Percentiles rank a stretch among this genome's conserved stretches.
These are phyloP conservation scores for Amphichorda felina DNA, from an alignment of 2,329 filamentous ascomycete genomes.

Conservation along the genomic window DNA sequence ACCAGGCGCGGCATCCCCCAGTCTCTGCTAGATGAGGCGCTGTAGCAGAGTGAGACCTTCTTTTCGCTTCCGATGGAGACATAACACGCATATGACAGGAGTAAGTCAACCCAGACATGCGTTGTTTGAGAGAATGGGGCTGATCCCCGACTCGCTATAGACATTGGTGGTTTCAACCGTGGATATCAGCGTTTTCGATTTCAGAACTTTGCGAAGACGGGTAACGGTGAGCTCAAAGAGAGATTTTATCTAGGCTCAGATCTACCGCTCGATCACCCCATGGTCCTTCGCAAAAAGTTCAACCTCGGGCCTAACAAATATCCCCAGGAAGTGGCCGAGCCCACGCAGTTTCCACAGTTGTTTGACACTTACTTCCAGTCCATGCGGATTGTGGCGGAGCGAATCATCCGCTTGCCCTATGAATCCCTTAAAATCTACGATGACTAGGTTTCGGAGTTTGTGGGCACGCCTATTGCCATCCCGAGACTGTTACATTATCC, in stretches of 20 bases:
- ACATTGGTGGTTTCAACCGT: no score
- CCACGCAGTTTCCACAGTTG: slow-evolving; percentile 21
- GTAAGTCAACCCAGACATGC: slow-evolving; percentile 23
- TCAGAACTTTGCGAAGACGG: slow-evolving; percentile 30
- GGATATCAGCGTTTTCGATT: slow-evolving; percentile 36
- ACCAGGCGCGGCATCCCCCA: slow-evolving; percentile 31
- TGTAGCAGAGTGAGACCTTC: slow-evolving; percentile 29
- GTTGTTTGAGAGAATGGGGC: no score
- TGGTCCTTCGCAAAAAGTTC: slow-evolving; percentile 26
- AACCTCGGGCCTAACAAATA: slow-evolving; percentile 29
- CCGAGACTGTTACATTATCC: slow-evolving; percentile 38
- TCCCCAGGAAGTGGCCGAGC: slow-evolving; percentile 21
- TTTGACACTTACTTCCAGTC: slow-evolving; percentile 26
- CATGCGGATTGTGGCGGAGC: slow-evolving; percentile 24
- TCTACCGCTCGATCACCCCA: slow-evolving; percentile 25
- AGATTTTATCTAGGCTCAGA: slow-evolving; percentile 22
- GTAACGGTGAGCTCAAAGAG: slow-evolving; percentile 34
- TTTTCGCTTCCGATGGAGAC: slow-evolving; percentile 33
- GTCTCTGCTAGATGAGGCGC: slow-evolving; percentile 23
- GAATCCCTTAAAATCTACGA: slow-evolving; percentile 26
- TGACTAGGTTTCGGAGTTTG: slow-evolving; percentile 29
- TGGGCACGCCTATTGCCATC: slow-evolving; percentile 28
- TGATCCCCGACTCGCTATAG: no score
- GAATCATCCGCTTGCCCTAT: slow-evolving; percentile 28
- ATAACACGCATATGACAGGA: slow-evolving; percentile 28